These are phyloP conservation scores for Phaeoacremonium minimum DNA, from an alignment of 2,329 filamentous ascomycete genomes.

Conservation along the genomic window DNA sequence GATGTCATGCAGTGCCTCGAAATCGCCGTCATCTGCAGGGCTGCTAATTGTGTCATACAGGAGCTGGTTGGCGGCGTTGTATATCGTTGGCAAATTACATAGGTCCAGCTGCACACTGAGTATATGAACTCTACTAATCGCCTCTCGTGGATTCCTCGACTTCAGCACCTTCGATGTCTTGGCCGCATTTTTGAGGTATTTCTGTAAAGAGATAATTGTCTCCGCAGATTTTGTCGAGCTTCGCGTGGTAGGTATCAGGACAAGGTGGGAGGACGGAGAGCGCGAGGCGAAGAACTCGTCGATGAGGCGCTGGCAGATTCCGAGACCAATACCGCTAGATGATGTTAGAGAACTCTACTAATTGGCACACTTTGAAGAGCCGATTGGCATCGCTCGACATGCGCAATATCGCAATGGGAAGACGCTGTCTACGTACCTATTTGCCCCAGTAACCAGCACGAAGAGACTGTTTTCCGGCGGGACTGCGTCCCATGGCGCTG, in stretches of 20 bases:
- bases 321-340: slow-evolving; percentile 79
- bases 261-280: slow-evolving; percentile 63
- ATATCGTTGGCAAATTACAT: slow-evolving; percentile 51
- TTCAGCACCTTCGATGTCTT: slow-evolving; percentile 30
- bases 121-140: slow-evolving; percentile 50
- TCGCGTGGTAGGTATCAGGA: slow-evolving; percentile 81
- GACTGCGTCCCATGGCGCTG: slow-evolving; percentile 28
- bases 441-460: slow-evolving; percentile 78
- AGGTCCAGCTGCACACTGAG: slow-evolving; percentile 56
- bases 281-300: slow-evolving; percentile 79
- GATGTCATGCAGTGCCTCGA: slow-evolving; percentile 34
- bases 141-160: slow-evolving; percentile 34
- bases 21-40: slow-evolving; percentile 28
- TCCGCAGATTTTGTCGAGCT: slow-evolving; percentile 68
- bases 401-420: neutral
- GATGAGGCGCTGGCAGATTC: slow-evolving; percentile 78
- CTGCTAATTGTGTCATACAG: slow-evolving; percentile 39
- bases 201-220: slow-evolving; percentile 61
- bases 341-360: neutral
- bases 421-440: slow-evolving; percentile 57
- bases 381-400: too few species aligned
- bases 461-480: slow-evolving; percentile 43
- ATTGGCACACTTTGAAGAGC: too few species aligned
- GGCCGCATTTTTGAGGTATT: slow-evolving; percentile 52
- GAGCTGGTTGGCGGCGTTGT: slow-evolving; percentile 41